These are phyloP conservation scores for Euphorbia peplus DNA, from an alignment of 345 rosid species.

Conservation along the genomic window DNA sequence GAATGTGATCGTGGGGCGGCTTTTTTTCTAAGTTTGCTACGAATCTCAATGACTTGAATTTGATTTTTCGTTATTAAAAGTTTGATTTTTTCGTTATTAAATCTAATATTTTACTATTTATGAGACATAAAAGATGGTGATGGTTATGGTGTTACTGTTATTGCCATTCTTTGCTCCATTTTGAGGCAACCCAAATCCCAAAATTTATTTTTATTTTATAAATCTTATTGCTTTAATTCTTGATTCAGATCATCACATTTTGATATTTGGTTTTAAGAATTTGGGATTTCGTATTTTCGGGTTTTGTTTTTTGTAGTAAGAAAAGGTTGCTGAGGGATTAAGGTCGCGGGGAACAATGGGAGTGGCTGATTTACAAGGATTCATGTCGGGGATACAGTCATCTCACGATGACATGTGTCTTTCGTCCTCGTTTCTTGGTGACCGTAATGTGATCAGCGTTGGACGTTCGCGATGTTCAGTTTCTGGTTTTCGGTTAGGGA, in stretches of 20 bases:
- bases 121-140: conserved; percentile 11
- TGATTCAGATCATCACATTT: neutral
- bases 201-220: neutral
- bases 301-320: conserved; percentile 15
- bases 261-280: neutral
- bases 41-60: conserved; percentile 50
- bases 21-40: conserved; percentile 35
- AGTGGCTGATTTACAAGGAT: conserved; percentile 16
- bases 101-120: neutral
- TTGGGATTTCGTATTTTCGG: too few relatives aligned
- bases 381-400: conserved; percentile 20
- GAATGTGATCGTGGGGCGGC: conserved; percentile 8
- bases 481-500: conserved; percentile 27
- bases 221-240: neutral
- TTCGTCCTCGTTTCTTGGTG: conserved; percentile 38
- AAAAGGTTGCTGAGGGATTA: conserved; percentile 10
- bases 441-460: conserved; percentile 21
- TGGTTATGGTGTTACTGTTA: conserved; percentile 13
- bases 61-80: too few relatives aligned
- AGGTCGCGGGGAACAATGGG: conserved; percentile 1
- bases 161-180: conserved; percentile 54
- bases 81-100: too few relatives aligned
- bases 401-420: conserved; percentile 20
- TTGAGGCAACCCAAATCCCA: conserved; percentile 33
- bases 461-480: conserved; percentile 18